Base-by-base conservation (phyloP, 257 asterid species). In the Solanum piurae region DNA sequence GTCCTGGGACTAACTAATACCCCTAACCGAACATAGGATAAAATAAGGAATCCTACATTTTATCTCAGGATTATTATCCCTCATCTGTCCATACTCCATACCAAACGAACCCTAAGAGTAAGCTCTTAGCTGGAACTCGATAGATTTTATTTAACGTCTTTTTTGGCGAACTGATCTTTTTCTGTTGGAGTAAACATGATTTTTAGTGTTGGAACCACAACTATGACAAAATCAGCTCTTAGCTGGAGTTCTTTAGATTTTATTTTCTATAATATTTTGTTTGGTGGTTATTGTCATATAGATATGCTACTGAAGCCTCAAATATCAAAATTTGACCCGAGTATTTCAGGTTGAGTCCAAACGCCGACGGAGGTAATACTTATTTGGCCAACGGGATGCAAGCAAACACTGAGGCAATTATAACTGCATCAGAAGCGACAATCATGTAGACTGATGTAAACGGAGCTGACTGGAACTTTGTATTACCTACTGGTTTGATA, bases 261-360 rank as follows among this genome's bases (percentile, higher is more conserved):
- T 25, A 40, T 25, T 42, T 42, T 42, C 11, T 77, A 77, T 7
- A 20, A 55, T 55, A 55, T 55, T 55, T 55, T 55, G 66, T 55
- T 7, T 55, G 64, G 23, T 80, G 11, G 85, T 46, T 46, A 16
- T 80, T 27, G 85, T 46, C 85, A n/a, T 80, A 18, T 46, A 79
- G 9, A 46, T 46, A 16, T 49, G 86, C 40, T 31, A 29, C 29
- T 49, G 71, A 82, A 49, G 86, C 71, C 31, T 31, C 69, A 82
- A 10, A n/a, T 49, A 44, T 49, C 29, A 31, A 49, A 82, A 18
- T 49, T 82, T 82, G 69, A 82, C 69, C 6, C 0, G 86, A 49
- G 82, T 58, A 69, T 89, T 92, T 87, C 94, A 95, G 98, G 98
- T 95, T 89, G 95, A 93, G 62, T 90, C 95, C 83, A 96, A 96